Conservation (phyloP, 2,329 filamentous ascomycete species). For the Cladosporium phlei region DNA sequence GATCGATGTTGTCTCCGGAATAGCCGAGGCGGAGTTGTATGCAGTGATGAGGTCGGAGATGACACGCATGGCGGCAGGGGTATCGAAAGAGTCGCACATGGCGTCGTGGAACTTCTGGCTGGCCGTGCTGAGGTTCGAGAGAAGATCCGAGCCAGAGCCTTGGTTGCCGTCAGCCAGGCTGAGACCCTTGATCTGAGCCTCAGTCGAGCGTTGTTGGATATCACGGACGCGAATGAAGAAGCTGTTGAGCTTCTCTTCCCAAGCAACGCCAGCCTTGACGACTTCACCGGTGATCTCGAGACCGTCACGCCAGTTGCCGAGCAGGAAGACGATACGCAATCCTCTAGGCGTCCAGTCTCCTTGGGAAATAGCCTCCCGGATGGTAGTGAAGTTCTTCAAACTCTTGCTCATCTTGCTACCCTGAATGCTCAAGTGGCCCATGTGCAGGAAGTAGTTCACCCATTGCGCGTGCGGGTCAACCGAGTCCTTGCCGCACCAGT, state of each 20-base stretch:
- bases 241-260: constrained; percentile 75
- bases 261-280: constrained; percentile 66
- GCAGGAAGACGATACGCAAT: constrained; percentile 79
- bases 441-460: constrained; percentile 95
- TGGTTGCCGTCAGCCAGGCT: constrained; percentile 19
- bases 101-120: constrained; percentile 58
- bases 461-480: constrained; percentile 51
- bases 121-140: constrained; percentile 47
- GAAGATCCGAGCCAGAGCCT: constrained; percentile 36
- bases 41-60: constrained; percentile 73
- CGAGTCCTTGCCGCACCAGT: constrained; percentile 50
- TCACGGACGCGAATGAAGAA: constrained; percentile 59
- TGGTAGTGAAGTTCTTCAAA: constrained; percentile 93
- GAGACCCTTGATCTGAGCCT: constrained; percentile 8
- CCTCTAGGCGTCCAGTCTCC: constrained; percentile 71
- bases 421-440: constrained; percentile 84
- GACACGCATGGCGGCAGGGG: constrained; percentile 69
- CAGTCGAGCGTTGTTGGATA: constrained; percentile 30
- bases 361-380: constrained; percentile 69
- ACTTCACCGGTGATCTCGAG: constrained; percentile 87
- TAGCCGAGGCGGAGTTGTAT: constrained; percentile 57
- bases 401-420: constrained; percentile 96
- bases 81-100: constrained; percentile 83
- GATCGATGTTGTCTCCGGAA: constrained; percentile 46
- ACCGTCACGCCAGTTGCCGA: constrained; percentile 85